Evolutionary conservation across 805 yeast species (phyloP).

Genomic region (Hanseniaspora hatyaiensis): DNA sequence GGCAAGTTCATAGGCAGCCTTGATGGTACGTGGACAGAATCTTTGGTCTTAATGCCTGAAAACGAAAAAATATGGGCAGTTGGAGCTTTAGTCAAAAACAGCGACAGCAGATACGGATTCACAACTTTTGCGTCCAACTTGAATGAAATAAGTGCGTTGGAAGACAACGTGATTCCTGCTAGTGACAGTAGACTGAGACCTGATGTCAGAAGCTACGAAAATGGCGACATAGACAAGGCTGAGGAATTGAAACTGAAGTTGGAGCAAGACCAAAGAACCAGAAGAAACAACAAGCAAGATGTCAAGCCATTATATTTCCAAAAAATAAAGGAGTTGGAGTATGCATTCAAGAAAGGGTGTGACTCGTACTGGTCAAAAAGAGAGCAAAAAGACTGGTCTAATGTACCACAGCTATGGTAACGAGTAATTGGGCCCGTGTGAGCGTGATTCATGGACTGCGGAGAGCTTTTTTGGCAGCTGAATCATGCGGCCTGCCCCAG

Average conservation of each 20-base stretch:
- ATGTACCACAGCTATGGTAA: conserved; percentile 47
- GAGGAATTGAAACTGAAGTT: conserved; percentile 54
- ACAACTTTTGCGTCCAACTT: conserved; percentile 70
- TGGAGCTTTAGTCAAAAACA: conserved; percentile 49
- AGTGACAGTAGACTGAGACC: conserved; percentile 88
- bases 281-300: conserved; percentile 51
- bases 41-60: conserved; percentile 33
- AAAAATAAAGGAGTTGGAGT: conserved; percentile 32
- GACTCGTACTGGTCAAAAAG: conserved; percentile 73
- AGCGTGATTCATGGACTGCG: too few species aligned
- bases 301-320: conserved; percentile 52
- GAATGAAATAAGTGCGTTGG: conserved; percentile 67
- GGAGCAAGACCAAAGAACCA: conserved; percentile 69
- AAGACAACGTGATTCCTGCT: conserved; percentile 54
- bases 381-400: conserved; percentile 49
- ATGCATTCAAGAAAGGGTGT: conserved; percentile 47
- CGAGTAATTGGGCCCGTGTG: too few species aligned
- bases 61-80: conserved; percentile 53
- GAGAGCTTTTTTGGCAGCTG: too few species aligned
- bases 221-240: conserved; percentile 58
- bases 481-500: too few species aligned
- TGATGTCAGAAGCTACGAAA: conserved; percentile 62
- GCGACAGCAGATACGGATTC: conserved; percentile 67
- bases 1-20: conserved; percentile 17
- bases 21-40: conserved; percentile 77